Base-by-base conservation (phyloP, 768 basidiomycete genomes). In the Calvatia gigantea region DNA sequence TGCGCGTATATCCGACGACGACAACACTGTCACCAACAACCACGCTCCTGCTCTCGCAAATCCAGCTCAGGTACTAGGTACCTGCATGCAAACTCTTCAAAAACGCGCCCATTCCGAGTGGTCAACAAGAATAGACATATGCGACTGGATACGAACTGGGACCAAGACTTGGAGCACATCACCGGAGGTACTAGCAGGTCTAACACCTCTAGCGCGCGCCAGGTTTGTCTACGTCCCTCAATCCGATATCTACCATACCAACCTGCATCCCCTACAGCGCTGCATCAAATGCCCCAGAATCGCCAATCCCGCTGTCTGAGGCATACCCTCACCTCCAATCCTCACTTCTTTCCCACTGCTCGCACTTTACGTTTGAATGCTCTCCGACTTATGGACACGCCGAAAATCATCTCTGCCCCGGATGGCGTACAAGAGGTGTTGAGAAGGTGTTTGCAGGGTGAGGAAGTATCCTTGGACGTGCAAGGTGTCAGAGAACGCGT, bases 401-500 rank as follows among this genome's bases (percentile, higher is more conserved):
- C 84, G 1, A 72, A 74, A 2, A 62, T 82, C 8, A 71, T 87
- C 4, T 64, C 76, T 31, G 63, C 72, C 0, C 67, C 75, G 1
- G 65, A 73, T 0, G 77, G 76, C 39, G 72, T 74, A 12, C 65
- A 72, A 14, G 86, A 86, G 21, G 77, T 86, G 0, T 59, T 89
- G 17, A 81, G 81, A 61, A 78, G 80, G 25, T 89, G 89, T 64
- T 66, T 94, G 21, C 84, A 87, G 57, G 90, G 87, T 2, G 97
- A 99, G 65, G 83, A 91, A 56, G 83, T 89, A 4, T 73, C 89
- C 2, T 66, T 97, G 32, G 88, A 94, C 53, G 73, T 88, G 2
- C 83, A 86, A 58, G 90, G 92, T 41, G 88, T 88, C 2, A 78
- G 96, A 32, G 96, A 98, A 63, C 82, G 93, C 41, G 84, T 91